These are phyloP conservation scores for Diaporthe longicolla DNA, from an alignment of 2,329 filamentous ascomycete genomes.

Conservation along the genomic window DNA sequence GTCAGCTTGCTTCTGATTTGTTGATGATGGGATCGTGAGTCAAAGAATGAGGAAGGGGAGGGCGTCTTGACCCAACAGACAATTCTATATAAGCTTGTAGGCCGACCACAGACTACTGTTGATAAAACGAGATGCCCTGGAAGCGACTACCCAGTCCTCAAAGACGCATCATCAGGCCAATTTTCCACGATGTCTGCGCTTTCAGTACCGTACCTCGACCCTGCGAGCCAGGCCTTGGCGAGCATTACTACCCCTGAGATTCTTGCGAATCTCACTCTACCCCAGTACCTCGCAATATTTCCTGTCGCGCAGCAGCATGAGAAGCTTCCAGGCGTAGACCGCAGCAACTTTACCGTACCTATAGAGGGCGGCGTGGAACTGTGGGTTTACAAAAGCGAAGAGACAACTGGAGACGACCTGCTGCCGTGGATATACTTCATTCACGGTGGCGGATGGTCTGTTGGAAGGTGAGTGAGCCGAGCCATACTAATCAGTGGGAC, in stretches of 20 bases:
- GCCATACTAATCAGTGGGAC: background rate
- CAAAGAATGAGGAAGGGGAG: background rate
- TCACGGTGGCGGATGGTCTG: background rate
- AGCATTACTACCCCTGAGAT: background rate
- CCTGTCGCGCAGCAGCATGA: background rate
- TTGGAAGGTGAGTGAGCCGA: background rate
- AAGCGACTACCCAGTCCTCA: background rate
- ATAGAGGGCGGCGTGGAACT: background rate
- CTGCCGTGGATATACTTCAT: conserved; percentile 4
- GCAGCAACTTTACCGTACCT: background rate
- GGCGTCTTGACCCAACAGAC: accelerated
- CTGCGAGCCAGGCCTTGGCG: background rate
- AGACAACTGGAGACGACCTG: background rate
- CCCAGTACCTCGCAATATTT: background rate
- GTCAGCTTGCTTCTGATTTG: background rate
- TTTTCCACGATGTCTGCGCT: background rate
- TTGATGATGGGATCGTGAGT: background rate
- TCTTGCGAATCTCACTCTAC: background rate
- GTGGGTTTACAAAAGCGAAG: conserved; percentile 4
- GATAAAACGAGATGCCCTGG: background rate
- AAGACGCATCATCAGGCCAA: too few relatives aligned
- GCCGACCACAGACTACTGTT: accelerated
- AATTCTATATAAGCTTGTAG: background rate
- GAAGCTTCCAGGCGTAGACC: background rate
- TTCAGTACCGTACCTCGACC: background rate